Evolutionary conservation across 2,329 filamentous ascomycete genomes (phyloP).

Genomic region (Ploettnerulaceae sp.): DNA sequence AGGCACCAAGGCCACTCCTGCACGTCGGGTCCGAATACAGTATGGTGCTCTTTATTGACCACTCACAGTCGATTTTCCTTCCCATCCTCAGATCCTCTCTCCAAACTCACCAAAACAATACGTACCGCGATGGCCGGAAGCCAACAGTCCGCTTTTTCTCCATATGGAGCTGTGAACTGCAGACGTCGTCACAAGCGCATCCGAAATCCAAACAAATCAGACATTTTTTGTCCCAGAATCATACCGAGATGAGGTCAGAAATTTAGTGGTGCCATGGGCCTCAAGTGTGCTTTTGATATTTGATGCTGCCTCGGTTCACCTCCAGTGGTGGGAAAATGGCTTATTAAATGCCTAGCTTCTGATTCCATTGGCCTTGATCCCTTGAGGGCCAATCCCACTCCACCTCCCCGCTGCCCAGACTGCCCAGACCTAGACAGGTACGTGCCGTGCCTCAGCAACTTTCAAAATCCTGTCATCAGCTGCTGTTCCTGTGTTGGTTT

Average conservation of each 20-base stretch:
- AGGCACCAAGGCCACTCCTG: slow-evolving; percentile 4
- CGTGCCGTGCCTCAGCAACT: not conserved
- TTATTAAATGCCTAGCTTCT: slow-evolving; percentile 5
- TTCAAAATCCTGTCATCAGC: slow-evolving; percentile 4
- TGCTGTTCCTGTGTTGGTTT: slow-evolving; percentile 13
- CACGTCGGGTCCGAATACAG: slow-evolving; percentile 5
- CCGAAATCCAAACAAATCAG: not conserved
- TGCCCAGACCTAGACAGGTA: not conserved
- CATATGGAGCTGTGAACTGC: slow-evolving; percentile 4
- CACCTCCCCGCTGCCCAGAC: not conserved
- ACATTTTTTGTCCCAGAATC: not conserved
- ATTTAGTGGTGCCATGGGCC: not conserved
- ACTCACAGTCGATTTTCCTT: slow-evolving; percentile 3
- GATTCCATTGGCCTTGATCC: not conserved
- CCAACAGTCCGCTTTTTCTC: slow-evolving; percentile 7
- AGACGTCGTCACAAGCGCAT: slow-evolving; percentile 7
- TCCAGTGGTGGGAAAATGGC: slow-evolving; percentile 4
- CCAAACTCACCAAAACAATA: not conserved
- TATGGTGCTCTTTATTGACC: not conserved
- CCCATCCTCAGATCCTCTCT: not conserved
- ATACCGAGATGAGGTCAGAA: not conserved
- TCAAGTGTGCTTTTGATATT: not conserved
- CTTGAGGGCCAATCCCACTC: not conserved
- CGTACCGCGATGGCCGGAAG: slow-evolving; percentile 2
- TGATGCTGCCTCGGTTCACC: slow-evolving; percentile 7